A percentile compares a stretch with the other conserved stretches of the same genome.
Evolutionary conservation across 2,329 filamentous ascomycete species (phyloP).

Genomic region (Beauveria australis): DNA sequence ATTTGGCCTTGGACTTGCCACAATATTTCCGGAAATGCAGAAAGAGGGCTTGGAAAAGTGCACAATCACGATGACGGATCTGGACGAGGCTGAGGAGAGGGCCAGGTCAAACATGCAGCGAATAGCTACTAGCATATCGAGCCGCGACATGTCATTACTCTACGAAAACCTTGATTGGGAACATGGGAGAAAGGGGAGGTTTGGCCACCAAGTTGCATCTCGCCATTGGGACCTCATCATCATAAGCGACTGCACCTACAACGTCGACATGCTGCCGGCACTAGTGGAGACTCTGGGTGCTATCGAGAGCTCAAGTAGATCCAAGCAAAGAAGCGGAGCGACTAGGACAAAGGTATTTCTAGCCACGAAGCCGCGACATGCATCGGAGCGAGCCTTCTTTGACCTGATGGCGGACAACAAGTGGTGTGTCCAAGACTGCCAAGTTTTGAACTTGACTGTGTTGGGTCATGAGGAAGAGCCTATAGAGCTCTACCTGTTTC

Average conservation of each 20-base stretch:
- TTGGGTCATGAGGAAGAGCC: constrained; percentile 35
- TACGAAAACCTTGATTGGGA: constrained; percentile 54
- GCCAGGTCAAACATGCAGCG: constrained; percentile 38
- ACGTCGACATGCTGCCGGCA: constrained; percentile 45
- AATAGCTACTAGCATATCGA: constrained; percentile 11
- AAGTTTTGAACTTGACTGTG: constrained; percentile 36
- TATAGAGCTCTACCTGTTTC: constrained; percentile 46
- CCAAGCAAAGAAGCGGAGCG: constrained; percentile 6
- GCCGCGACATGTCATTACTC: constrained; percentile 21
- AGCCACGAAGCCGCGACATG: constrained; percentile 48
- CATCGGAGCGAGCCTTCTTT: constrained; percentile 42
- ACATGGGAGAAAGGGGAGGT: constrained; percentile 35
- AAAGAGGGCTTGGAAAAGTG: constrained; percentile 15
- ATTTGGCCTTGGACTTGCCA: constrained; percentile 41
- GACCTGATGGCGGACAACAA: constrained; percentile 34
- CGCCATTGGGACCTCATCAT: constrained; percentile 44
- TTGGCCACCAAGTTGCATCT: constrained; percentile 32
- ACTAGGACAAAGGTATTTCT: constrained; percentile 39
- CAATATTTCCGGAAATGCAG: constrained; percentile 22
- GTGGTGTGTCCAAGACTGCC: constrained; percentile 36
- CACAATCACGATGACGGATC: constrained; percentile 46
- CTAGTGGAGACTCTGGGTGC: constrained; percentile 45
- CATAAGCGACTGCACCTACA: constrained; percentile 55
- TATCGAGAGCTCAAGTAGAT: constrained; percentile 32
- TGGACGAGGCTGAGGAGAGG: constrained; percentile 44